phyloP scores from a whole-genome alignment of 1,284 basidiomycete genomes.

The Takashimella tepidaria region DNA sequence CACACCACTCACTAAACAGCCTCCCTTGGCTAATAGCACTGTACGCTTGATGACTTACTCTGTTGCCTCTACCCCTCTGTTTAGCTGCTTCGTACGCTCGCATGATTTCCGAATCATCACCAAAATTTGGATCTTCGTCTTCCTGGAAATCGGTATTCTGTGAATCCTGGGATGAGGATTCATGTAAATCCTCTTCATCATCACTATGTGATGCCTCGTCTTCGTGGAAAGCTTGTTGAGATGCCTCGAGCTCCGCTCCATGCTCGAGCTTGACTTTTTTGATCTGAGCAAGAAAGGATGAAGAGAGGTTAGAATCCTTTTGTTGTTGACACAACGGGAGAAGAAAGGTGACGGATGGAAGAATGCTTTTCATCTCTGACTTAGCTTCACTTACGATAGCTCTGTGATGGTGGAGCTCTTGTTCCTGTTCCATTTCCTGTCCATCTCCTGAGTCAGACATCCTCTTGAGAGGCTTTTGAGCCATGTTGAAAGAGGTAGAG shows the following conservation, averaged over 20 bases:
- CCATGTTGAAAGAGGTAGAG: neutral
- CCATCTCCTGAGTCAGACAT: neutral
- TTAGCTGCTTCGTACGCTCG: slow-evolving; percentile 8
- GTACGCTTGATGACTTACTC: too few species aligned
- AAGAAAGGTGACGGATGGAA: too few species aligned
- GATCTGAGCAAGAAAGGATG: too few species aligned
- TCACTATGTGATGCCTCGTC: neutral
- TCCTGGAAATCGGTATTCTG: neutral
- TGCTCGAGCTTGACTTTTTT: slow-evolving; percentile 26
- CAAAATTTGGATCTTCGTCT: slow-evolving; percentile 10
- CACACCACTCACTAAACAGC: too few species aligned
- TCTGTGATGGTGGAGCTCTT: too few species aligned
- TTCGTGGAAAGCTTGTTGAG: neutral
- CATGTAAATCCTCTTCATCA: slow-evolving; percentile 1
- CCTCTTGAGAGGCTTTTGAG: neutral
- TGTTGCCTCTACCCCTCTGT: neutral
- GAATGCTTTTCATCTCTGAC: too few species aligned
- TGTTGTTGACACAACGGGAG: too few species aligned
- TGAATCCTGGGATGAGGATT: slow-evolving; percentile 1
- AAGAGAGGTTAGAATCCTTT: too few species aligned
- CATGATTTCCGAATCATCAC: slow-evolving; percentile 14
- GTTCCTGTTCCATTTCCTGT: neutral
- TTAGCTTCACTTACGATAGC: too few species aligned
- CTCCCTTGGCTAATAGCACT: too few species aligned
- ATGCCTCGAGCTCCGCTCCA: neutral